Conservation (phyloP, 148 eudicot genomes). For the Vaccinium vitisidaea region DNA sequence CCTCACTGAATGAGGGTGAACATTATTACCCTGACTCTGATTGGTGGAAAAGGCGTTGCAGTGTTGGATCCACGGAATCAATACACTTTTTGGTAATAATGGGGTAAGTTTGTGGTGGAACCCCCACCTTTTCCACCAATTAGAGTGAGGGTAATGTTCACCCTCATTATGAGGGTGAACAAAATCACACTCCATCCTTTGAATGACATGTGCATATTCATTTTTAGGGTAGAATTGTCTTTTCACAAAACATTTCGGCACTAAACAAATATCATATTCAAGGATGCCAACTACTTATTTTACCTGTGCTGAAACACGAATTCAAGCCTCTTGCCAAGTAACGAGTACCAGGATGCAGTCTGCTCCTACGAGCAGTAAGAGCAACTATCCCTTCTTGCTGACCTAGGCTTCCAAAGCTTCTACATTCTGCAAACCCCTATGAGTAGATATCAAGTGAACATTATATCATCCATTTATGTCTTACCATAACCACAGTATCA, state of each 20-base stretch:
- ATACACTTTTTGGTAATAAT: too few species aligned
- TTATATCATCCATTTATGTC: slow-evolving; percentile 11
- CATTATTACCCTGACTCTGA: too few species aligned
- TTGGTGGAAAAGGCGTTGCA: too few species aligned
- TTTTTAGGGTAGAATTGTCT: background rate
- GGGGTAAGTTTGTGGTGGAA: too few species aligned
- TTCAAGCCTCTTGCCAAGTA: slow-evolving; percentile 96
- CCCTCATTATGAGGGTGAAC: too few species aligned
- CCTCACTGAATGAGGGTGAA: too few species aligned
- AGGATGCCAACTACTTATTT: slow-evolving; percentile 8
- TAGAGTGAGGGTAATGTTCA: too few species aligned
- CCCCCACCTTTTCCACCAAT: too few species aligned
- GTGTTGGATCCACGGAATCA: too few species aligned
- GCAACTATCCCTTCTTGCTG: slow-evolving; percentile 95
- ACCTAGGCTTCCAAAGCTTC: slow-evolving; percentile 93
- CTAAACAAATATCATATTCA: background rate
- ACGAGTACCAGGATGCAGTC: slow-evolving; percentile 98
- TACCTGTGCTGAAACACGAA: slow-evolving; percentile 93
- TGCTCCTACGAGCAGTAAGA: slow-evolving; percentile 94
- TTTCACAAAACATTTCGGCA: background rate
- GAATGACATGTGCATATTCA: background rate
- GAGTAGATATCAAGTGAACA: slow-evolving; percentile 29
- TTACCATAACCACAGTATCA: slow-evolving; percentile 16
- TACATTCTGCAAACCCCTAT: slow-evolving; percentile 93
- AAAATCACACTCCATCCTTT: background rate